Conservation (phyloP, 2,329 filamentous ascomycete species). For the Lachnellula subtilissima region DNA sequence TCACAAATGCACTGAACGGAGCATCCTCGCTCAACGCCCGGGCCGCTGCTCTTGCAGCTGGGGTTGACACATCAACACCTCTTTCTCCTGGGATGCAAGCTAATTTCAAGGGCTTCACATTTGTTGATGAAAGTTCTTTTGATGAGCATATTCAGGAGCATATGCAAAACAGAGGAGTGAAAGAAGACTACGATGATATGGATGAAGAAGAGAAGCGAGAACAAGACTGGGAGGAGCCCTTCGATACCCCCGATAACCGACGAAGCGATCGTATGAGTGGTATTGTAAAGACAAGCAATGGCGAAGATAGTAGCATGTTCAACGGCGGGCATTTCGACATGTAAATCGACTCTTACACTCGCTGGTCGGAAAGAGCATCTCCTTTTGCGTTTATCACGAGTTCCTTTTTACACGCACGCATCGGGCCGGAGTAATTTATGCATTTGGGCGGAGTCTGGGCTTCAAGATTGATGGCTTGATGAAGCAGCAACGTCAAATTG, state of each 20-base stretch:
- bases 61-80: conserved; percentile 84
- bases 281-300: conserved; percentile 50
- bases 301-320: conserved; percentile 57
- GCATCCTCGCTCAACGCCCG: conserved; percentile 87
- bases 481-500: neutral
- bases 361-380: conserved; percentile 1
- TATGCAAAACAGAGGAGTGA: conserved; percentile 50
- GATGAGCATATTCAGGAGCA: conserved; percentile 63
- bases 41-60: conserved; percentile 78
- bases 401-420: conserved; percentile 21
- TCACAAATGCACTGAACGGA: conserved; percentile 87
- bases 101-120: conserved; percentile 97
- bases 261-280: conserved; percentile 57
- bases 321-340: conserved; percentile 59
- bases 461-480: neutral
- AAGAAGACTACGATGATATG: conserved; percentile 56
- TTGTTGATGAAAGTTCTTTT: conserved; percentile 89
- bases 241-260: conserved; percentile 43
- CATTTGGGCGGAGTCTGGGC: conserved; percentile 26
- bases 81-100: conserved; percentile 94
- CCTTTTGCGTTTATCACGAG: conserved; percentile 12
- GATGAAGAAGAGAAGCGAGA: conserved; percentile 51
- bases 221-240: conserved; percentile 31
- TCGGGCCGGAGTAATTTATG: conserved; percentile 24
- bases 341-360: conserved; percentile 36